A percentile compares a stretch with the other conserved stretches of the same genome.
Evolutionary conservation across 305 asterid species (phyloP).

Genomic region (Rubia peregrina): DNA sequence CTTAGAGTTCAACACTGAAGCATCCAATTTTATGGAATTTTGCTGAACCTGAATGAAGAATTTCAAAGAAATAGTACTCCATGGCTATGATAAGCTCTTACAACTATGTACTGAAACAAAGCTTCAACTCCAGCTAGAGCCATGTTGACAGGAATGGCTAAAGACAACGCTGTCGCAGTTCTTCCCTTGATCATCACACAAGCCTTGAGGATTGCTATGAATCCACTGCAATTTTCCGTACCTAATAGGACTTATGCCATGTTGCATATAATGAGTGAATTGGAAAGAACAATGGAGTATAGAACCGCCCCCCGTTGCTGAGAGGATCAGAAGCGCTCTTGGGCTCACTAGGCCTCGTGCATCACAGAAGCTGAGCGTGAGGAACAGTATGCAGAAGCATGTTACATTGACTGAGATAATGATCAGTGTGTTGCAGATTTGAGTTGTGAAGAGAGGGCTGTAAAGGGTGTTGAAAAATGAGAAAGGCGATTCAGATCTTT

Average conservation of each 20-base stretch:
- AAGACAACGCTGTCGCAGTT: constrained; percentile 41
- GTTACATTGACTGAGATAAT: constrained; percentile 60
- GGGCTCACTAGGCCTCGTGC: constrained; percentile 30
- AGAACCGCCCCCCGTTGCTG: constrained; percentile 45
- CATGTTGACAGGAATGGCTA: constrained; percentile 45
- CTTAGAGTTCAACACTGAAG: no score
- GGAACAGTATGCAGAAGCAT: constrained; percentile 39
- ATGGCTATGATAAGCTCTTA: constrained; percentile 23
- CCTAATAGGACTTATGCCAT: constrained; percentile 47
- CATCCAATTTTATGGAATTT: no score
- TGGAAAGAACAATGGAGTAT: constrained; percentile 57
- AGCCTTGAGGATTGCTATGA: constrained; percentile 38
- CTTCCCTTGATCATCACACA: constrained; percentile 43
- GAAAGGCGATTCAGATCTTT: constrained; percentile 8
- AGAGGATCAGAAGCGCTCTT: constrained; percentile 25
- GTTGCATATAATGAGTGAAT: constrained; percentile 42
- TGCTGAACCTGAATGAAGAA: no score
- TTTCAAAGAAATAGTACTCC: neutral
- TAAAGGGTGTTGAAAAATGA: constrained; percentile 24
- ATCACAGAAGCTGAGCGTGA: constrained; percentile 30
- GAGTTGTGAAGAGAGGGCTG: constrained; percentile 41
- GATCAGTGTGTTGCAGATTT: constrained; percentile 47
- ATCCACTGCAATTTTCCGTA: constrained; percentile 36
- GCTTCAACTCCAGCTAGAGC: constrained; percentile 55
- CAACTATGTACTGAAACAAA: constrained; percentile 57